phyloP scores from a whole-genome alignment of 768 basidiomycete genomes.

The Tylopilus rubrobrunneus region DNA sequence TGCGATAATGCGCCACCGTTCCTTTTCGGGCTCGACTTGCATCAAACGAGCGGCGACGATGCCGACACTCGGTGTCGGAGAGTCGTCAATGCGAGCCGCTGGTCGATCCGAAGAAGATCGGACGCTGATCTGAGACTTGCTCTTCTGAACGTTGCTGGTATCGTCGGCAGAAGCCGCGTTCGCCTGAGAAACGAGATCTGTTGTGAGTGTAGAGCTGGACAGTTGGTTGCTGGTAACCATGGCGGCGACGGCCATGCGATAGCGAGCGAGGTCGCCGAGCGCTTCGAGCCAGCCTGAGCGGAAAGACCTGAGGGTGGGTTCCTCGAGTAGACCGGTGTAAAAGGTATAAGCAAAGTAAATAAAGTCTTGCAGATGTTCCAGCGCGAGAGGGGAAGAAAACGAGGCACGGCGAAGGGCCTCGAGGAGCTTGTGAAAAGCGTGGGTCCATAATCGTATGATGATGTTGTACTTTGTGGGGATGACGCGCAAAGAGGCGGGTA shows the following conservation, averaged over 20 bases:
- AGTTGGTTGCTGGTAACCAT: constrained; percentile 57
- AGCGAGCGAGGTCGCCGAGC: constrained; percentile 92
- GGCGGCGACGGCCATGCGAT: constrained; percentile 91
- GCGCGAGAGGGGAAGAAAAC: constrained; percentile 55
- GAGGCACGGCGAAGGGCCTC: constrained; percentile 87
- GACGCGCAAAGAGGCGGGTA: constrained; percentile 84
- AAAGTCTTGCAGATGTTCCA: no score
- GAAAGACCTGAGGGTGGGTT: constrained; percentile 65
- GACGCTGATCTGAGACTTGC: constrained; percentile 27
- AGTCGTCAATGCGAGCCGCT: constrained; percentile 58
- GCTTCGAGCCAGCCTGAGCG: constrained; percentile 91
- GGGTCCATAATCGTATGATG: constrained; percentile 88
- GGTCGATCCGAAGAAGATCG: constrained; percentile 42
- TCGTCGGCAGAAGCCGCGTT: constrained; percentile 29
- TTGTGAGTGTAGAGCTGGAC: constrained; percentile 44
- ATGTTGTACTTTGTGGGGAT: constrained; percentile 96
- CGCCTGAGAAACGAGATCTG: constrained; percentile 52
- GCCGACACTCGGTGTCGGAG: constrained; percentile 77
- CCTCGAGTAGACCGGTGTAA: no score
- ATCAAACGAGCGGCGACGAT: constrained; percentile 75
- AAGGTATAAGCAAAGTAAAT: no score
- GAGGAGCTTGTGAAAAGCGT: constrained; percentile 85
- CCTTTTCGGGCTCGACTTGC: constrained; percentile 87
- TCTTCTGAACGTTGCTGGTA: constrained; percentile 32
- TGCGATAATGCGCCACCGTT: constrained; percentile 86